Percentiles rank a stretch among this genome's conserved stretches.
phyloP scores from a whole-genome alignment of 2,329 filamentous ascomycete species.

The Exophiala spinifera region DNA sequence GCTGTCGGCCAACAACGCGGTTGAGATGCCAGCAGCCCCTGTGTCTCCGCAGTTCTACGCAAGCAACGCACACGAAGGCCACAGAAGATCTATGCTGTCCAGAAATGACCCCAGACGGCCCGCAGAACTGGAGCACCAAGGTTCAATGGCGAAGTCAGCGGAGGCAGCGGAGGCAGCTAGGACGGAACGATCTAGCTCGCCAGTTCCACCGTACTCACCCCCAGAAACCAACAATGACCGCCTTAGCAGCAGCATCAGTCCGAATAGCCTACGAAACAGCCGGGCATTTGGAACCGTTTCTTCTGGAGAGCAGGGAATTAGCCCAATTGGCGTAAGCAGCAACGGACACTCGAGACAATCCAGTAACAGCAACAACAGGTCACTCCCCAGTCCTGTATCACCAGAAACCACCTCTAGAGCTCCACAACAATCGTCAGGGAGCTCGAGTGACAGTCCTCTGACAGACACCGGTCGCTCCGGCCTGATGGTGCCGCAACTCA shows the following conservation, averaged over 20 bases:
- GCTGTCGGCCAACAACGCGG: constrained; percentile 20
- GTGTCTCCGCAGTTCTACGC: constrained; percentile 24
- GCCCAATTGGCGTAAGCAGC: constrained; percentile 22
- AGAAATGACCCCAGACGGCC: constrained; percentile 25
- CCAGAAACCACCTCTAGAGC: constrained; percentile 15
- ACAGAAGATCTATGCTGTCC: constrained; percentile 2
- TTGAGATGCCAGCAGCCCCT: constrained; percentile 29
- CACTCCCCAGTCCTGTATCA: constrained; percentile 15
- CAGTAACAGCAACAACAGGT: constrained; percentile 14
- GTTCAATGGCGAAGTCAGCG: constrained; percentile 17
- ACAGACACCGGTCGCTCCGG: constrained; percentile 5
- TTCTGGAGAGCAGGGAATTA: constrained; percentile 25
- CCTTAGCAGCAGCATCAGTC: constrained; percentile 25
- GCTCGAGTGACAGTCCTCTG: constrained; percentile 4
- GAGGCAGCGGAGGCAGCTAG: constrained; percentile 18
- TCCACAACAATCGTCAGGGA: background rate
- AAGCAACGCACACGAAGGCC: constrained; percentile 4
- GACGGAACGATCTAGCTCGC: constrained; percentile 19
- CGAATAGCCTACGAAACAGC: constrained; percentile 22
- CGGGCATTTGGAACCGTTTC: constrained; percentile 23
- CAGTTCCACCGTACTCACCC: constrained; percentile 29
- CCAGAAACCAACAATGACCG: constrained; percentile 17
- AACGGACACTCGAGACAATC: constrained; percentile 16
- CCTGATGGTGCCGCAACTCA: constrained; percentile 19
- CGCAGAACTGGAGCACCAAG: constrained; percentile 23